Percentiles rank a stretch among this genome's conserved stretches.
phyloP scores from a whole-genome alignment of 192 early-diverging fungal genomes.

The Pecoramyces ruminantium region DNA sequence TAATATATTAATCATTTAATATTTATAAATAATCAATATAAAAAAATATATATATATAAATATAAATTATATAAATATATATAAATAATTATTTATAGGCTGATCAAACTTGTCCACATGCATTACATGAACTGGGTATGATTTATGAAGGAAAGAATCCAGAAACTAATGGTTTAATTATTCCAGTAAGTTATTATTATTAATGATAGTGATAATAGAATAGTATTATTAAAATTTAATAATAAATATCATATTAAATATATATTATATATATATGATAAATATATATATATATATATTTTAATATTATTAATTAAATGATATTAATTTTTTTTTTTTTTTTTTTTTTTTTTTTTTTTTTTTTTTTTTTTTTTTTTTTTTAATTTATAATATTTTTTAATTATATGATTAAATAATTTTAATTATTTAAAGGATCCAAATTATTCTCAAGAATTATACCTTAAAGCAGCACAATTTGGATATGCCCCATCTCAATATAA shows the following conservation, averaged over 20 bases:
- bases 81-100: constrained; percentile 10
- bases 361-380: no score
- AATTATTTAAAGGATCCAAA: constrained; percentile 30
- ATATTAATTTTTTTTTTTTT: constrained; percentile 36
- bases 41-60: no score
- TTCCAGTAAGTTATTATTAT: neutral
- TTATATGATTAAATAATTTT: no score
- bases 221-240: no score
- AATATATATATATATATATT: constrained; percentile 11
- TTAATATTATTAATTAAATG: constrained; percentile 10
- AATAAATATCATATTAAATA: neutral
- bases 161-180: neutral
- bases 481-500: constrained; percentile 55
- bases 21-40: no score
- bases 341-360: no score
- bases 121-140: constrained; percentile 56
- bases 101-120: constrained; percentile 44
- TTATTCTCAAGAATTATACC: constrained; percentile 55
- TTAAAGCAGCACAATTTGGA: constrained; percentile 54
- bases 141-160: constrained; percentile 42
- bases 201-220: constrained; percentile 21
- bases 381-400: no score
- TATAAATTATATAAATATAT: no score
- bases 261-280: neutral
- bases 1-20: no score